Percentiles rank a stretch among this genome's conserved stretches.
Evolutionary conservation across 2,329 filamentous ascomycete genomes (phyloP).

Genomic region (Chlorencoelia australis): DNA sequence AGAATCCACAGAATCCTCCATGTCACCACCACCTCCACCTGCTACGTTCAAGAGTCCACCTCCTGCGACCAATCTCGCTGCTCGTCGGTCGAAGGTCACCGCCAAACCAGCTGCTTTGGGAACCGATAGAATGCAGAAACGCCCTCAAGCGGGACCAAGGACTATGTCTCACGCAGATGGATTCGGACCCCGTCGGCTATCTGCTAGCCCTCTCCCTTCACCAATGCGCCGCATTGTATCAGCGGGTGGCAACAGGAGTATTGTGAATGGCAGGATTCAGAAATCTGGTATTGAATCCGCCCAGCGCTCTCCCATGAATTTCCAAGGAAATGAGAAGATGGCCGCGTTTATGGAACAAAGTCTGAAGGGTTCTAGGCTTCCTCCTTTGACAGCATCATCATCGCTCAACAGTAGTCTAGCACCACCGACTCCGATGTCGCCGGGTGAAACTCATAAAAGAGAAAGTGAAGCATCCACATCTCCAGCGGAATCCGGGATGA

Average conservation of each 20-base stretch:
- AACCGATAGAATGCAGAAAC: slow-evolving; percentile 17
- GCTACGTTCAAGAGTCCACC: slow-evolving; percentile 23
- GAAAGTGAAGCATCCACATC: slow-evolving; percentile 16
- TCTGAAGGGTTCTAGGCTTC: slow-evolving; percentile 16
- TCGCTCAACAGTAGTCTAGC: slow-evolving; percentile 25
- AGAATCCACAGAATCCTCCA: slow-evolving; percentile 13
- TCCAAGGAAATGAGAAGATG: slow-evolving; percentile 20
- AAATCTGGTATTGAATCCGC: slow-evolving; percentile 23
- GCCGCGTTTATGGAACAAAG: slow-evolving; percentile 23
- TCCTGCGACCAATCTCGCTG: slow-evolving; percentile 24
- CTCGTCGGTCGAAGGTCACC: slow-evolving; percentile 24
- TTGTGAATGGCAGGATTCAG: slow-evolving; percentile 22
- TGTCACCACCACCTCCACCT: slow-evolving; percentile 17
- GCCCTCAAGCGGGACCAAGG: slow-evolving; percentile 22
- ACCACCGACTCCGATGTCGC: slow-evolving; percentile 27
- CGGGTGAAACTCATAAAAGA: slow-evolving; percentile 20
- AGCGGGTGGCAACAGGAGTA: slow-evolving; percentile 22
- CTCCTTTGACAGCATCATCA: slow-evolving; percentile 17
- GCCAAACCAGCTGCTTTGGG: slow-evolving; percentile 23
- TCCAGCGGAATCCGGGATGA: slow-evolving; percentile 15
- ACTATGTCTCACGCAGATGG: slow-evolving; percentile 25
- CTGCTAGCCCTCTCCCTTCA: slow-evolving; percentile 21
- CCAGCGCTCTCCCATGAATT: slow-evolving; percentile 25
- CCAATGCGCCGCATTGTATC: slow-evolving; percentile 27
- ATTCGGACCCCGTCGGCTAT: slow-evolving; percentile 20